These are phyloP conservation scores for Colletotrichum tanaceti DNA, from an alignment of 2,329 filamentous ascomycete species.

Conservation along the genomic window DNA sequence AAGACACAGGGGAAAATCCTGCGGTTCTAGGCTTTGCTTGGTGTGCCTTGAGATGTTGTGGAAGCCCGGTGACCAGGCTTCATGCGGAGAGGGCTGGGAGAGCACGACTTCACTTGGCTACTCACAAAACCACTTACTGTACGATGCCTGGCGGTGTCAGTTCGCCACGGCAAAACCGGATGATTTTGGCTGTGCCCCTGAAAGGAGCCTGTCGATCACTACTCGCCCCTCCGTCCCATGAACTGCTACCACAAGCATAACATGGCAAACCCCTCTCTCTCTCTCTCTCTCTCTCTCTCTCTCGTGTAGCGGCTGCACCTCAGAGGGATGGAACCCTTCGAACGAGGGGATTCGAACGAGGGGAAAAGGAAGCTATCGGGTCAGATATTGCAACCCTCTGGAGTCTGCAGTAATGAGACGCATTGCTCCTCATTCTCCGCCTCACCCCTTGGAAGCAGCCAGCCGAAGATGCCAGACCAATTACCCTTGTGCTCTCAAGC, in stretches of 20 bases:
- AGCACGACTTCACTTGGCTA: not conserved
- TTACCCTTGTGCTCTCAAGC: slow-evolving; percentile 2
- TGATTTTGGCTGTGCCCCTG: slow-evolving; percentile 10
- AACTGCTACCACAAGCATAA: not conserved
- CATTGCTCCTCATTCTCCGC: slow-evolving; percentile 19
- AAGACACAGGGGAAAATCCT: not conserved
- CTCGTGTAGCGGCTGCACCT: slow-evolving; percentile 19
- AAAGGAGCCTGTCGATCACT: slow-evolving; percentile 31
- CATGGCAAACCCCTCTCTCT: not conserved
- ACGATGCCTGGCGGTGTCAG: slow-evolving; percentile 15
- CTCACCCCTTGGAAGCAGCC: not conserved
- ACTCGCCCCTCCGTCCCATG: slow-evolving; percentile 21
- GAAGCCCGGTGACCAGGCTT: slow-evolving; percentile 13
- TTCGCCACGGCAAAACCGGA: slow-evolving; percentile 3
- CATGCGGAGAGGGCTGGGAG: not conserved
- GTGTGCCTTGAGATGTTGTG: slow-evolving; percentile 11
- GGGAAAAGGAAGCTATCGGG: slow-evolving; percentile 1
- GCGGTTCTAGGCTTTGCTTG: slow-evolving; percentile 16
- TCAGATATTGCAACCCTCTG: slow-evolving; percentile 7
- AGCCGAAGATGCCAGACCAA: slow-evolving; percentile 18
- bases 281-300: not conserved
- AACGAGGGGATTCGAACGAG: slow-evolving; percentile 3
- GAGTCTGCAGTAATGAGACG: not conserved
- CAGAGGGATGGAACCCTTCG: slow-evolving; percentile 7
- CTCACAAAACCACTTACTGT: too few relatives aligned